Conservation (phyloP, 176 grass and related monocot species). For the Aegilops longissima region DNA sequence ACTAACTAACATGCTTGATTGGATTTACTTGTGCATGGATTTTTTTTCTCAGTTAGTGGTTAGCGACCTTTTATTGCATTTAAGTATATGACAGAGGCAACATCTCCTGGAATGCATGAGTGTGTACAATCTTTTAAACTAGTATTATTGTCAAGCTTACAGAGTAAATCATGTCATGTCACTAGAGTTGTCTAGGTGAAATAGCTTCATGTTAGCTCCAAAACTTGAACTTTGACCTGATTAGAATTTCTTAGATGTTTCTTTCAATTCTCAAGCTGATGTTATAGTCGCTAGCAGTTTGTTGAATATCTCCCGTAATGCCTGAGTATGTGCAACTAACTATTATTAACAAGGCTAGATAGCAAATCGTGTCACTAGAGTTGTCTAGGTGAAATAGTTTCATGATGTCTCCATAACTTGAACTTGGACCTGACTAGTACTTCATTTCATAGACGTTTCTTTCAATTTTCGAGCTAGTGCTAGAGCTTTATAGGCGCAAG, state of each 20-base stretch:
- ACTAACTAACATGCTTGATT: background rate
- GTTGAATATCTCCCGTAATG: background rate
- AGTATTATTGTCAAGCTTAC: background rate
- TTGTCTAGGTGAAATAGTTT: constrained; percentile 20
- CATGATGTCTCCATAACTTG: background rate
- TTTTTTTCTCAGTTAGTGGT: background rate
- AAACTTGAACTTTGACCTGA: background rate
- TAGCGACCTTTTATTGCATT: background rate
- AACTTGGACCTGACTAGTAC: background rate
- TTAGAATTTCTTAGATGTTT: constrained; percentile 1
- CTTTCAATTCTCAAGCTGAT: constrained; percentile 5
- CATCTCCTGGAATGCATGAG: background rate
- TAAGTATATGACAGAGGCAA: background rate
- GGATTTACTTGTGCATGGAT: background rate
- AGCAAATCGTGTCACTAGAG: background rate
- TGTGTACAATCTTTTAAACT: background rate
- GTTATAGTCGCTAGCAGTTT: background rate
- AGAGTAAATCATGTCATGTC: background rate
- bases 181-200: constrained; percentile 11
- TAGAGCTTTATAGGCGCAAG: background rate
- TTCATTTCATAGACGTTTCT: background rate
- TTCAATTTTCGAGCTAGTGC: background rate
- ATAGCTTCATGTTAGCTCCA: background rate
- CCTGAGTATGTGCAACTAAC: background rate
- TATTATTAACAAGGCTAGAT: background rate